A percentile compares a stretch with the other conserved stretches of the same genome.
Conservation (phyloP, 75 land plant genomes). For the Cupressus sempervirens region DNA sequence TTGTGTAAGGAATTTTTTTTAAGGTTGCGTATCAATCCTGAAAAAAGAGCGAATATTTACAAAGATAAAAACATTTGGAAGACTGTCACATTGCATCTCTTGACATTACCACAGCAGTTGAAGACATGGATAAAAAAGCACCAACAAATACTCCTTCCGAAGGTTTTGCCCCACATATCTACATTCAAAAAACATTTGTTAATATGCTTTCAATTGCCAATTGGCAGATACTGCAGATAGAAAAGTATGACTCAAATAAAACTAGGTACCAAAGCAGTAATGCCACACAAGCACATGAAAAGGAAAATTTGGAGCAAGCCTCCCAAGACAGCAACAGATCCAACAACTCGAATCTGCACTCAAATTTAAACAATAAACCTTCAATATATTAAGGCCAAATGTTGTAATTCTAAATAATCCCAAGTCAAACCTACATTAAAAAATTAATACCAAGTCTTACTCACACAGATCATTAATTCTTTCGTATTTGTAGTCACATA, state of each 20-base stretch:
- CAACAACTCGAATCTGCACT: constrained; percentile 83
- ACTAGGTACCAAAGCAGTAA: constrained; percentile 70
- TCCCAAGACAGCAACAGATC: constrained; percentile 92
- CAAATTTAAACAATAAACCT: not conserved
- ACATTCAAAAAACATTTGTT: constrained; percentile 21
- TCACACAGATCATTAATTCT: not conserved
- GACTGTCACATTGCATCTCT: not conserved
- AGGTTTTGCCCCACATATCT: constrained; percentile 90
- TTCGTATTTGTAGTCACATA: not conserved
- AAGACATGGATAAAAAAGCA: constrained; percentile 97
- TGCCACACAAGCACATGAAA: constrained; percentile 96
- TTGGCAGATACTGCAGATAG: not conserved
- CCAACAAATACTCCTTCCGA: constrained; percentile 99
- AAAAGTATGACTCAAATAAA: not conserved
- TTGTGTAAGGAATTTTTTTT: no score
- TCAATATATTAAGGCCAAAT: not conserved
- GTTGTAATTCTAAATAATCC: not conserved
- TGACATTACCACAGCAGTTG: constrained; percentile 90
- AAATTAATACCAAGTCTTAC: not conserved
- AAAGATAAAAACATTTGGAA: not conserved
- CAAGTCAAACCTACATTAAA: not conserved
- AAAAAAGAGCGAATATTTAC: not conserved
- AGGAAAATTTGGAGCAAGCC: constrained; percentile 89
- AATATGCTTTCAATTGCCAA: constrained; percentile 3
- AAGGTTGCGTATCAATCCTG: no score